Percentiles rank a stretch among this genome's conserved stretches.
phyloP scores from a whole-genome alignment of 2,329 filamentous ascomycete species.

The Fusarium ambrosium region DNA sequence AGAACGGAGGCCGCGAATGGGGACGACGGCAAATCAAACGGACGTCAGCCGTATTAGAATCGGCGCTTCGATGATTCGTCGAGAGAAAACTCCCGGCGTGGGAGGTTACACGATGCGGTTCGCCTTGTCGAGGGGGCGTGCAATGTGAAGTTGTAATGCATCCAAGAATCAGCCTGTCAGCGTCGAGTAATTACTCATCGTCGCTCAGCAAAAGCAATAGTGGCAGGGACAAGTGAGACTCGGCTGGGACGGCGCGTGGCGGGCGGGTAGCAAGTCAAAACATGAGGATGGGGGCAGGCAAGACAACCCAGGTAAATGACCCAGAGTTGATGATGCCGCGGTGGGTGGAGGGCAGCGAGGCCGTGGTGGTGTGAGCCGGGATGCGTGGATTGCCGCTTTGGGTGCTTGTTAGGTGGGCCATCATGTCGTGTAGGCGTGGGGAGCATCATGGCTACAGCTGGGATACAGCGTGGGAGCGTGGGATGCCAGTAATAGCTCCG shows the following conservation, averaged over 20 bases:
- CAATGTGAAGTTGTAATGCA: slow-evolving; percentile 36
- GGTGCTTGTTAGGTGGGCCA: slow-evolving; percentile 36
- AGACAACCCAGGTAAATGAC: slow-evolving; percentile 25
- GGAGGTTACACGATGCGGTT: slow-evolving; percentile 38
- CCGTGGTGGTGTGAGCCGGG: slow-evolving; percentile 40
- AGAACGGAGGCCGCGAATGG: slow-evolving; percentile 42
- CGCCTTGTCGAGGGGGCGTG: slow-evolving; percentile 42
- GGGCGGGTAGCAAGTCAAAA: slow-evolving; percentile 29
- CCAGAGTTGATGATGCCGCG: slow-evolving; percentile 28
- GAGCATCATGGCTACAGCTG: slow-evolving; percentile 34
- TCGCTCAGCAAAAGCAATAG: slow-evolving; percentile 27
- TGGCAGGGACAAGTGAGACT: slow-evolving; percentile 39
- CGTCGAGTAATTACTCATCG: slow-evolving; percentile 54
- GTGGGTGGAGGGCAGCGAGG: slow-evolving; percentile 18
- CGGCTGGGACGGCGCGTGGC: slow-evolving; percentile 23
- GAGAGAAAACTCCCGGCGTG: slow-evolving; percentile 23
- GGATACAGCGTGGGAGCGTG: slow-evolving; percentile 34
- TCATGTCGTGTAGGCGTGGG: slow-evolving; percentile 33
- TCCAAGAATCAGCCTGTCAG: slow-evolving; percentile 49
- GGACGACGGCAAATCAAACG: slow-evolving; percentile 39
- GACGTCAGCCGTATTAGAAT: slow-evolving; percentile 42
- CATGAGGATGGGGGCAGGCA: slow-evolving; percentile 27
- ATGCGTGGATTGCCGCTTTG: slow-evolving; percentile 31
- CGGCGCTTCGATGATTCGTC: slow-evolving; percentile 43
- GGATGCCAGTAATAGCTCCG: slow-evolving; percentile 23